Evolutionary conservation across 768 basidiomycete genomes (phyloP).

Genomic region (Suillus lakei): DNA sequence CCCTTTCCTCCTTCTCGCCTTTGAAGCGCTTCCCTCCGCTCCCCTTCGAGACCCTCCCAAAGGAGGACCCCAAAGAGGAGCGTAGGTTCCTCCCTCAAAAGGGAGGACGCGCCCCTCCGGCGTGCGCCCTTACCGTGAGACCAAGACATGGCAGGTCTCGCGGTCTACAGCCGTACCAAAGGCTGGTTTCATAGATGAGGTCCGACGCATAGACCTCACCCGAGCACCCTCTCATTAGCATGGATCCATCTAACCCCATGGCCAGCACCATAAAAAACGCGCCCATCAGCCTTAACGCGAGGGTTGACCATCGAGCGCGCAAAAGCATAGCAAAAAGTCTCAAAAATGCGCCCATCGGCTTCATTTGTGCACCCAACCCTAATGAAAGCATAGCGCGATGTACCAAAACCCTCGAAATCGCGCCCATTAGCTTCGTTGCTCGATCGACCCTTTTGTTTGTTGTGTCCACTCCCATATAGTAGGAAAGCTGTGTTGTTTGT

Average conservation of each 20-base stretch:
- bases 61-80: conserved; percentile 53
- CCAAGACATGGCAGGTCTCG: too few relatives aligned
- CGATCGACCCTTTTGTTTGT: too few relatives aligned
- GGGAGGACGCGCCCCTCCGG: background rate
- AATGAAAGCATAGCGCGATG: conserved; percentile 74
- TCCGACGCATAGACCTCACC: background rate
- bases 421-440: background rate
- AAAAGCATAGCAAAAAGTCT: too few relatives aligned
- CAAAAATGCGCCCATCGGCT: conserved; percentile 42
- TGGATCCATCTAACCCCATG: too few relatives aligned
- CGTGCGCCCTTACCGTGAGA: background rate
- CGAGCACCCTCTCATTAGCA: too few relatives aligned
- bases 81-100: conserved; percentile 48
- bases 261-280: too few relatives aligned
- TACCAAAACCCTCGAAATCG: background rate
- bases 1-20: background rate
- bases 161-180: background rate
- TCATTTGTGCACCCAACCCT: too few relatives aligned
- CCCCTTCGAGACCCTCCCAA: conserved; percentile 62
- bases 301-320: too few relatives aligned
- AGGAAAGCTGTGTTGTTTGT: too few relatives aligned
- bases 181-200: background rate
- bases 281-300: too few relatives aligned
- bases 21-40: conserved; percentile 71
- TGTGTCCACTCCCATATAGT: too few relatives aligned